Base-by-base conservation (phyloP, 805 yeast species). In the Yamadazyma philogaea region DNA sequence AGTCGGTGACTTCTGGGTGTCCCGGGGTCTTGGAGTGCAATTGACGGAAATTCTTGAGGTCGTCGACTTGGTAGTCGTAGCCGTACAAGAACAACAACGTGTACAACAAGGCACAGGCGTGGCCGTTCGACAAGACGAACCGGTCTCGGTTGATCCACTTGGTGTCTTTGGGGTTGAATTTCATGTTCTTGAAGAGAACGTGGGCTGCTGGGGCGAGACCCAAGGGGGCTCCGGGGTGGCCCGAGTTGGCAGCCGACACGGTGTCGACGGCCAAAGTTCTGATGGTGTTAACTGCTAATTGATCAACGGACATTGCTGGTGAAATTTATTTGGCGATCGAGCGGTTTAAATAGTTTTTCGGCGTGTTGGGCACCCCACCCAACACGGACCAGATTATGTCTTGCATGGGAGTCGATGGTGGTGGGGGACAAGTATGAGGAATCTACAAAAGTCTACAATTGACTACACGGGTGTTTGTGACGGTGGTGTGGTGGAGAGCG, bases 141-240 rank as follows among this genome's bases (percentile, higher is more conserved):
- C 99, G 80, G 67, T 91, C 98, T 69, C 96, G 82, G 80, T 87
- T 87, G 68, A 86, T 74, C 96, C 96, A 91, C 47, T 77, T 72
- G 52, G 96, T 91, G 78, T 86, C 82, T 72, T 82, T 78, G 59
- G 97, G 95, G 80, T 87, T 87, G 75, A 86, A 79, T 58, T 72
- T 83, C 84, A 90, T 76, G 63, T 79, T 79, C 65, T 81, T 76
- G 81, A 84, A 87, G 50, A 91, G 65, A 44, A 81, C 83, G 68
- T 91, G 96, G 49, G 96, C 96, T 47, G 91, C 83, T 39, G 97
- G 96, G 16, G 98, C 97, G 70, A 90, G 74, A 51, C 97, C 98
- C 79, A 91, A 81, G 59, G 98, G 98, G 40, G 98, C 98, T 75
- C 98, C 98, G 45, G 98, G 98, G 74, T 91, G 98, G 54, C 98